phyloP scores from a whole-genome alignment of 2,329 filamentous ascomycete genomes.

The Stemphylium beticola region DNA sequence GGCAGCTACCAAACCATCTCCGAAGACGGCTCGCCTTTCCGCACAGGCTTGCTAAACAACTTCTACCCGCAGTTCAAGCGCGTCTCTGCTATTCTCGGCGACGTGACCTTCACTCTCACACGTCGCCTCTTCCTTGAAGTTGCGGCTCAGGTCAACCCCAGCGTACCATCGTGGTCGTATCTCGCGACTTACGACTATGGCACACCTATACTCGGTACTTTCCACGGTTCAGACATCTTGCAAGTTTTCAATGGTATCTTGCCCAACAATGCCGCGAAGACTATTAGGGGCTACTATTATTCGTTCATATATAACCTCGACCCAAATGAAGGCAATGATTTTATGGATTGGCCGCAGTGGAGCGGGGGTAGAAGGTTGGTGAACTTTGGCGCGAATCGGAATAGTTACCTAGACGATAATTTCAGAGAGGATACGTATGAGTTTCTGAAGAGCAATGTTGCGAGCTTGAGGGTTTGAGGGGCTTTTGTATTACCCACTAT shows the following conservation, averaged over 20 bases:
- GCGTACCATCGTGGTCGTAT: constrained; percentile 75
- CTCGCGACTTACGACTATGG: constrained; percentile 74
- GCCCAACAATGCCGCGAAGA: constrained; percentile 65
- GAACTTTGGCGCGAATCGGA: constrained; percentile 52
- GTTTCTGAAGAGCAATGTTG: constrained; percentile 46
- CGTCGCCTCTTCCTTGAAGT: constrained; percentile 68
- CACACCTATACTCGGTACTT: constrained; percentile 75
- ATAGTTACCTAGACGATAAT: constrained; percentile 54
- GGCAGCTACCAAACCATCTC: constrained; percentile 65
- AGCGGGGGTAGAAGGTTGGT: constrained; percentile 57
- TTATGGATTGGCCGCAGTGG: constrained; percentile 63
- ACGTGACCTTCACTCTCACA: constrained; percentile 75
- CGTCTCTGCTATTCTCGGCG: constrained; percentile 75
- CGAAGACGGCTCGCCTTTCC: constrained; percentile 72
- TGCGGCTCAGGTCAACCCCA: constrained; percentile 57
- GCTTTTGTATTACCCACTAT: too few relatives aligned
- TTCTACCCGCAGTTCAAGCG: constrained; percentile 80
- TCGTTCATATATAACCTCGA: constrained; percentile 74
- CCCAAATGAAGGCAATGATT: constrained; percentile 64
- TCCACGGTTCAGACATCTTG: constrained; percentile 73
- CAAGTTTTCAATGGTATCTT: constrained; percentile 71
- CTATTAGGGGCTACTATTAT: constrained; percentile 72
- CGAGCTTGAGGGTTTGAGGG: constrained; percentile 18
- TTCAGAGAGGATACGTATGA: constrained; percentile 56
- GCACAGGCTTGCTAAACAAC: constrained; percentile 71